Evolutionary conservation across 345 rosid genomes (phyloP).

Genomic region (Moricandia moricandioides): DNA sequence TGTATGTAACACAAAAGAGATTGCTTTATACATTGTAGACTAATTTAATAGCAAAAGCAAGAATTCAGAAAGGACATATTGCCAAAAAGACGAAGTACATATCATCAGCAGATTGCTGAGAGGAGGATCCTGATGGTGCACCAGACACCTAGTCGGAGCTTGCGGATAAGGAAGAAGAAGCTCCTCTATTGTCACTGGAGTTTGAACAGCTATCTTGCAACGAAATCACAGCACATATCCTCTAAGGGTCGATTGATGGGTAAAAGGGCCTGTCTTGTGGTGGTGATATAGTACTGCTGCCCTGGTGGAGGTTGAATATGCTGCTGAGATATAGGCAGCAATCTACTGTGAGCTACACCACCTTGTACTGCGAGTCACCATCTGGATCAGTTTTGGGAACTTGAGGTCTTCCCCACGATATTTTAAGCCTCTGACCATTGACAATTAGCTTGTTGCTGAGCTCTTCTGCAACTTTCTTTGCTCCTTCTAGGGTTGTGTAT

Average conservation of each 20-base stretch:
- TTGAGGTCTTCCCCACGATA: conserved; percentile 94
- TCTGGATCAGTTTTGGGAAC: conserved; percentile 66
- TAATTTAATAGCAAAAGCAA: background rate
- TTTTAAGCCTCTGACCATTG: conserved; percentile 78
- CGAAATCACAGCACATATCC: conserved; percentile 83
- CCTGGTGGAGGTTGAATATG: conserved; percentile 62
- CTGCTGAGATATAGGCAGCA: conserved; percentile 63
- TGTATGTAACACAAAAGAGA: no score
- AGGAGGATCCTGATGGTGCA: conserved; percentile 17
- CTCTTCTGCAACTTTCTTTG: conserved; percentile 88
- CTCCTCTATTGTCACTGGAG: conserved; percentile 49
- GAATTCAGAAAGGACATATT: background rate
- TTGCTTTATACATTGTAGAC: background rate
- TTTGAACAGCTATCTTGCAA: conserved; percentile 55
- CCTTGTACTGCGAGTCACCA: conserved; percentile 62
- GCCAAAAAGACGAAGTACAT: background rate
- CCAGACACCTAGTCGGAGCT: no score
- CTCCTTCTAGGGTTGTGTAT: conserved; percentile 87
- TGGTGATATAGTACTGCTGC: conserved; percentile 60
- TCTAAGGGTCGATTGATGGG: conserved; percentile 92
- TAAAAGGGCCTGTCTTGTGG: conserved; percentile 53
- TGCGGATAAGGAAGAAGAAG: conserved; percentile 47
- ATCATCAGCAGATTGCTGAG: background rate
- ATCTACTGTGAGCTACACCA: conserved; percentile 29
- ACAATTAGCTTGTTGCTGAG: conserved; percentile 76